Percentiles rank a stretch among this genome's conserved stretches.
These are phyloP conservation scores for Arthroderma uncinatum DNA, from an alignment of 2,329 filamentous ascomycete genomes.

Conservation along the genomic window DNA sequence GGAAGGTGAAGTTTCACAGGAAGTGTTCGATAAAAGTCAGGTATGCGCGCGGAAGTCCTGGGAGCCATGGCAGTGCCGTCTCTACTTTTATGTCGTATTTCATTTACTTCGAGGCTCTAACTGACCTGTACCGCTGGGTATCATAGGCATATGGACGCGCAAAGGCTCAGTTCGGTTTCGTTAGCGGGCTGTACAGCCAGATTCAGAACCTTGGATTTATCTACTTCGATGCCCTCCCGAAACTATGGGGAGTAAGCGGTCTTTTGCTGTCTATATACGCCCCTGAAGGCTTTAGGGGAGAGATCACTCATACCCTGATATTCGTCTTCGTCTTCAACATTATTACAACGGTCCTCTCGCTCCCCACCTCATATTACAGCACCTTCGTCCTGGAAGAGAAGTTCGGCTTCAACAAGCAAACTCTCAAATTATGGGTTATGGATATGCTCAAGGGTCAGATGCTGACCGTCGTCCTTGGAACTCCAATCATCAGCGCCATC, in stretches of 20 bases:
- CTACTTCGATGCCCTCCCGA: conserved; percentile 80
- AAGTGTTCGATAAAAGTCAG: conserved; percentile 90
- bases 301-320: conserved; percentile 85
- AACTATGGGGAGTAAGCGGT: conserved; percentile 77
- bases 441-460: conserved; percentile 88
- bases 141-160: conserved; percentile 75
- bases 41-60: conserved; percentile 28
- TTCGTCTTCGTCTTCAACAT: conserved; percentile 83
- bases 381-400: conserved; percentile 93
- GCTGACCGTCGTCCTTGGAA: conserved; percentile 65
- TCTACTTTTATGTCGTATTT: background rate
- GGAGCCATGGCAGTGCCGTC: background rate
- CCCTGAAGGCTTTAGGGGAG: conserved; percentile 65
- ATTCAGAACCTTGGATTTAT: conserved; percentile 82
- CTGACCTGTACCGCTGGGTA: background rate
- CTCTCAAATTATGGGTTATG: conserved; percentile 70
- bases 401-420: conserved; percentile 99
- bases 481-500: conserved; percentile 84
- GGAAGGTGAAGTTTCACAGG: conserved; percentile 73
- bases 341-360: conserved; percentile 64
- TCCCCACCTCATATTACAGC: conserved; percentile 80
- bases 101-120: background rate
- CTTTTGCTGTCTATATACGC: conserved; percentile 60
- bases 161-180: conserved; percentile 80
- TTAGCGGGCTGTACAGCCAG: conserved; percentile 72